Evolutionary conservation across 257 asterid genomes (phyloP), one percentile per base, ranked within the genome.

Genomic region (Solanum chmielewskii): DNA sequence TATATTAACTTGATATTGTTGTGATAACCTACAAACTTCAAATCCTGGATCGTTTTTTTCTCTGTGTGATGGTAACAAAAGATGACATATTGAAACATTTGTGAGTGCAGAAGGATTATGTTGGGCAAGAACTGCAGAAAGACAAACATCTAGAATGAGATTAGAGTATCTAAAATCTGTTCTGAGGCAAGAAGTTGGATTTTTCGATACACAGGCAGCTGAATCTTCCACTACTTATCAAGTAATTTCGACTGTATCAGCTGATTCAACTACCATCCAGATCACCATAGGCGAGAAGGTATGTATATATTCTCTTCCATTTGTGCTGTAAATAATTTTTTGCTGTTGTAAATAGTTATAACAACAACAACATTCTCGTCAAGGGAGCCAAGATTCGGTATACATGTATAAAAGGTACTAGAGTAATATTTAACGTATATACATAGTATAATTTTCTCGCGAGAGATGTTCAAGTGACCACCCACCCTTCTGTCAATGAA

Each of bases 101-200:
- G 41, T 12, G 31, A 62, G 33, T n/a, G 70, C 93, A 95, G 98
- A 95, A 84, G 98, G 98, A 86, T 69, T 95, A 39, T 95, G 98
- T 83, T 95, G 98, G 98, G 98, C 98, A 81, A 94, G 98, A 92
- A 95, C 98, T 3, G 98, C 98, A 68, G 98, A 95, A 90, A 95
- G 98, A 85, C 98, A 95, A 91, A 94, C 94, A 64, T 94, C 98
- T 49, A 41, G 94, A 80, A 94, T 95, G 98, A 92, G 98, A 92
- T n/a, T 95, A n/a, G 98, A 93, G 89, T 95, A 94, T 91, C 96
- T 95, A 20, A 94, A 91, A 91, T 93, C 98, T 85, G 98, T 94
- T 31, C 93, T 94, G 3, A 91, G 91, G 88, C 98, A 94, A 88
- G 98, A 94, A 78, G 98, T 95, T 42, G 97, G 96, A 23, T 95